A percentile compares a stretch with the other conserved stretches of the same genome.
These are phyloP conservation scores for Cladophialophora bantiana DNA, from an alignment of 2,329 filamentous ascomycete genomes.

Conservation along the genomic window DNA sequence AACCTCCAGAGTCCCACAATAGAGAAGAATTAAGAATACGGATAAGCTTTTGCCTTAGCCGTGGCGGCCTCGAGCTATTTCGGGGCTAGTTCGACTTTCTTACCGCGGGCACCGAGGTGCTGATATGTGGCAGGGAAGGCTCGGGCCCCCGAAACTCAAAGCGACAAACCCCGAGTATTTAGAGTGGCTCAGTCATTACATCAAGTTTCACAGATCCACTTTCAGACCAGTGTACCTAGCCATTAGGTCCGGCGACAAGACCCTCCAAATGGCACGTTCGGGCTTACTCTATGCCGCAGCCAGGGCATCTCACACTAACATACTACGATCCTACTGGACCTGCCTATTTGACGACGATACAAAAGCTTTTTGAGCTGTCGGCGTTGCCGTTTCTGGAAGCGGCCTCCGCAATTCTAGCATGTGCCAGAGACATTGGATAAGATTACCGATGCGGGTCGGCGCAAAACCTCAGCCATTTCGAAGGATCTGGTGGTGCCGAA, in stretches of 20 bases:
- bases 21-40: background rate
- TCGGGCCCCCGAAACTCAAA: background rate
- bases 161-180: background rate
- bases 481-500: background rate
- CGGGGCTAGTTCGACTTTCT: background rate
- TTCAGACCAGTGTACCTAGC: background rate
- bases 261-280: background rate
- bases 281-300: background rate
- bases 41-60: background rate
- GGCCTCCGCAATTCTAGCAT: background rate
- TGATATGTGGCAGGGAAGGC: background rate
- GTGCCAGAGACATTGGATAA: background rate
- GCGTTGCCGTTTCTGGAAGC: background rate
- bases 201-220: background rate
- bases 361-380: background rate
- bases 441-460: background rate
- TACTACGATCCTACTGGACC: too few species aligned
- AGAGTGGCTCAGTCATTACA: background rate
- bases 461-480: too few species aligned
- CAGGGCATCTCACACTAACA: too few species aligned
- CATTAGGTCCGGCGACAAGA: background rate
- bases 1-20: background rate
- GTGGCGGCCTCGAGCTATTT: background rate
- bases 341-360: background rate
- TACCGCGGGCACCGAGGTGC: background rate